Evolutionary conservation across 345 rosid genomes (phyloP).

Genomic region (Cardiospermum halicacabum): DNA sequence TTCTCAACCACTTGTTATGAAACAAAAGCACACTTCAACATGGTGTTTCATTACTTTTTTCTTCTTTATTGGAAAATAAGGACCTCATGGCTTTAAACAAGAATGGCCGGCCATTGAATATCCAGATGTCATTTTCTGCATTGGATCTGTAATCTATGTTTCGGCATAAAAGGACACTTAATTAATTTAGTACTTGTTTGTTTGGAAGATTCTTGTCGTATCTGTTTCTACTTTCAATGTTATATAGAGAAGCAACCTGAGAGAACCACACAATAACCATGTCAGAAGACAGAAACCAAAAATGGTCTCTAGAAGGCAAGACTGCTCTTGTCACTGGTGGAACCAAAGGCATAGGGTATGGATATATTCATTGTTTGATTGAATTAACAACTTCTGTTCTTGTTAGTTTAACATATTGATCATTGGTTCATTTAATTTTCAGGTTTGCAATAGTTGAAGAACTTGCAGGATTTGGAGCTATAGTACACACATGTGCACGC

Average conservation of each 20-base stretch:
- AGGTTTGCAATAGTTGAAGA: neutral
- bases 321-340: slow-evolving; percentile 31
- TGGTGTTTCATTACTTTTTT: too few relatives aligned
- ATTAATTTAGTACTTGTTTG: neutral
- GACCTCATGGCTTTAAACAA: too few relatives aligned
- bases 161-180: neutral
- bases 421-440: neutral
- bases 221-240: neutral
- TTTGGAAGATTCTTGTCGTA: neutral
- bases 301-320: slow-evolving; percentile 26
- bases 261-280: neutral
- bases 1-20: too few relatives aligned
- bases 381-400: neutral
- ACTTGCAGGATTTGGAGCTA: neutral
- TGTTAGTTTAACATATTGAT: neutral
- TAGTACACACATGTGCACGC: neutral
- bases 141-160: neutral
- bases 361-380: neutral
- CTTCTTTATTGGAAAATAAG: too few relatives aligned
- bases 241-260: too few relatives aligned
- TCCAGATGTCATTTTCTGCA: neutral
- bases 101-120: too few relatives aligned
- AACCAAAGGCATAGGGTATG: slow-evolving; percentile 28
- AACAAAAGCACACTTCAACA: too few relatives aligned
- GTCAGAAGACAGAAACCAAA: slow-evolving; percentile 3